These are phyloP conservation scores for Fagus sylvatica DNA, from an alignment of 306 rosid species.

Conservation along the genomic window DNA sequence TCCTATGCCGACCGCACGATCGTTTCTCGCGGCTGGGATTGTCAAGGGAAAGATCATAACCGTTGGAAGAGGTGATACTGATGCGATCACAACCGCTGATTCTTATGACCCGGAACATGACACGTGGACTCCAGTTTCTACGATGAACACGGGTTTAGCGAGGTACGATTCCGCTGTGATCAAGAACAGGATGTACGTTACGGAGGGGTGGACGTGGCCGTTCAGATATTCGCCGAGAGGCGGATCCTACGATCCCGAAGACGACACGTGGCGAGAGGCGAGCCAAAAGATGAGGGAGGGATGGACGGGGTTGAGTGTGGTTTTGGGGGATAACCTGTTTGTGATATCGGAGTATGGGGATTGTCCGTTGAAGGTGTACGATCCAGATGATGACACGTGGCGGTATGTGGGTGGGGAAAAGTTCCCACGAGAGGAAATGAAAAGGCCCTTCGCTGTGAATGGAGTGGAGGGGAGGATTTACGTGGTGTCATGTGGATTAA, in stretches of 20 bases:
- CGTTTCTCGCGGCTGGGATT: conserved; percentile 32
- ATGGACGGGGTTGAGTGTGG: conserved; percentile 59
- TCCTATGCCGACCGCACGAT: conserved; percentile 7
- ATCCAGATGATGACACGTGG: conserved; percentile 52
- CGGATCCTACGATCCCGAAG: conserved; percentile 26
- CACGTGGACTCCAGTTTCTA: conserved; percentile 38
- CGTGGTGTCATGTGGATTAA: conserved; percentile 52
- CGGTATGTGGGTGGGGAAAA: conserved; percentile 47
- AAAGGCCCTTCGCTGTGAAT: conserved; percentile 48
- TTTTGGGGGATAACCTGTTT: conserved; percentile 39
- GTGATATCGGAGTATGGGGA: conserved; percentile 60
- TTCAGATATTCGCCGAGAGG: conserved; percentile 52
- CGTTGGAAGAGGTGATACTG: conserved; percentile 26
- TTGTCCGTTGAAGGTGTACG: conserved; percentile 56
- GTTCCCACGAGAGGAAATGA: conserved; percentile 50
- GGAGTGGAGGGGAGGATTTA: conserved; percentile 49
- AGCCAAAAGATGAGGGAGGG: conserved; percentile 58
- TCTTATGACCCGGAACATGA: conserved; percentile 48
- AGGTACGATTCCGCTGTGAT: conserved; percentile 38
- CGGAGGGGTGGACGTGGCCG: conserved; percentile 88
- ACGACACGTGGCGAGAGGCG: conserved; percentile 56
- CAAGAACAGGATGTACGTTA: conserved; percentile 50
- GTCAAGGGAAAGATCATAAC: conserved; percentile 42
- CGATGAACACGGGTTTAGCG: conserved; percentile 1
- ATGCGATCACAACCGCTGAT: not conserved